phyloP scores from a whole-genome alignment of 2,329 filamentous ascomycete species.

The Xylaria sp. region DNA sequence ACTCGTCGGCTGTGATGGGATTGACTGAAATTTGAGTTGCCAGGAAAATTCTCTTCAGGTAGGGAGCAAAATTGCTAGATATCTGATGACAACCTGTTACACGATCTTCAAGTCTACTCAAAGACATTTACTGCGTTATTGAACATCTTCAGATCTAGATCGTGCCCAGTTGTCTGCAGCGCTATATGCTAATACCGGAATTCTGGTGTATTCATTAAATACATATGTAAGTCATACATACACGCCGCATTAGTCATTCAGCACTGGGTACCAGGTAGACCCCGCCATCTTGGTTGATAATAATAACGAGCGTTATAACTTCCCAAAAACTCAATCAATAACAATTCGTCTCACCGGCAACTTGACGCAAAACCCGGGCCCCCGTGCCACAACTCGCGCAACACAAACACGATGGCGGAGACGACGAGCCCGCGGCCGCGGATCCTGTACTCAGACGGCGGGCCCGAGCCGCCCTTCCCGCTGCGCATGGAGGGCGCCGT shows the following conservation, averaged over 20 bases:
- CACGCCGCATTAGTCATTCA: not conserved
- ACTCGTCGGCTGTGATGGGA: not conserved
- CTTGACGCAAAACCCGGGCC: not conserved
- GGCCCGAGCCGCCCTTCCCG: slow-evolving; percentile 82
- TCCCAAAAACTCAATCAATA: not conserved
- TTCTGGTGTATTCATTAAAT: not conserved
- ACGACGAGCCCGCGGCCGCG: slow-evolving; percentile 62
- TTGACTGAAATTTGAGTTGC: not conserved
- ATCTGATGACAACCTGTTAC: not conserved
- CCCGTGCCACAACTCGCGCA: slow-evolving; percentile 4
- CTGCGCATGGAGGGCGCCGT: slow-evolving; percentile 86
- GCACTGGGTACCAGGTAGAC: not conserved
- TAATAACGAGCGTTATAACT: not conserved
- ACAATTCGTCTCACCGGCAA: not conserved
- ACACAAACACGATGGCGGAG: slow-evolving; percentile 26
- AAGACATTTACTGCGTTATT: not conserved
- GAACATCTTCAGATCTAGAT: not conserved
- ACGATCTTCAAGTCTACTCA: not conserved
- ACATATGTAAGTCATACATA: not conserved
- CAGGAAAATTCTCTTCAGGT: not conserved
- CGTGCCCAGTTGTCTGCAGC: not conserved
- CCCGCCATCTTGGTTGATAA: not conserved
- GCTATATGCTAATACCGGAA: not conserved
- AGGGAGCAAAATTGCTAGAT: not conserved
- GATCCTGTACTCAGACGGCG: slow-evolving; percentile 77